These are phyloP conservation scores for Pseudomassariella vexata DNA, from an alignment of 2,329 filamentous ascomycete genomes.

Conservation along the genomic window DNA sequence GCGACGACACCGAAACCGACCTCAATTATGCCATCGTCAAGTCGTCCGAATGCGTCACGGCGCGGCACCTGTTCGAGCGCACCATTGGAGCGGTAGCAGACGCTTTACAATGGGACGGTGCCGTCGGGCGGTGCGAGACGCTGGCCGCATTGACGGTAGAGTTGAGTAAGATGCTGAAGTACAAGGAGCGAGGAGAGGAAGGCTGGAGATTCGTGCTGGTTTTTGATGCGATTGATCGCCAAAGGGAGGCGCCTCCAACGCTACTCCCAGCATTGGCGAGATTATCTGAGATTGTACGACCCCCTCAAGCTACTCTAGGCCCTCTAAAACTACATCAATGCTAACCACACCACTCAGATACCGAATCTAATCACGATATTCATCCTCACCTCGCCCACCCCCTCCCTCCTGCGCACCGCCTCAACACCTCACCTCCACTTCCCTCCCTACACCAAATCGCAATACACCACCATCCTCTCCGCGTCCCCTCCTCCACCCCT, in stretches of 20 bases:
- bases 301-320: conserved; percentile 9
- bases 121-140: conserved; percentile 68
- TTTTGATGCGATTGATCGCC: conserved; percentile 80
- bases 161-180: conserved; percentile 57
- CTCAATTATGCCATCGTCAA: conserved; percentile 58
- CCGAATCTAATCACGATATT: conserved; percentile 67
- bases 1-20: conserved; percentile 38
- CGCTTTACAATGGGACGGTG: conserved; percentile 41
- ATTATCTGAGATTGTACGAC: conserved; percentile 70
- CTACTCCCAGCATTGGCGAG: conserved; percentile 76
- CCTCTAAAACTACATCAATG: conserved; percentile 5
- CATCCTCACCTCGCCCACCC: conserved; percentile 44
- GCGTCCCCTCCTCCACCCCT: conserved; percentile 35
- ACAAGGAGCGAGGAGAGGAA: conserved; percentile 18
- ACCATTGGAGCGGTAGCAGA: conserved; percentile 55
- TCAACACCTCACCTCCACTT: conserved; percentile 77
- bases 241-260: conserved; percentile 73
- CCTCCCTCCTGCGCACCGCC: conserved; percentile 49
- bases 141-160: conserved; percentile 71
- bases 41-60: conserved; percentile 71
- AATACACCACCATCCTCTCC: conserved; percentile 72
- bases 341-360: conserved; percentile 49
- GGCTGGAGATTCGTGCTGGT: conserved; percentile 69
- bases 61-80: conserved; percentile 70
- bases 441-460: conserved; percentile 73